Evolutionary conservation across 495 filamentous ascomycete species (phyloP).

Genomic region (Chaetomidium leptoderma): DNA sequence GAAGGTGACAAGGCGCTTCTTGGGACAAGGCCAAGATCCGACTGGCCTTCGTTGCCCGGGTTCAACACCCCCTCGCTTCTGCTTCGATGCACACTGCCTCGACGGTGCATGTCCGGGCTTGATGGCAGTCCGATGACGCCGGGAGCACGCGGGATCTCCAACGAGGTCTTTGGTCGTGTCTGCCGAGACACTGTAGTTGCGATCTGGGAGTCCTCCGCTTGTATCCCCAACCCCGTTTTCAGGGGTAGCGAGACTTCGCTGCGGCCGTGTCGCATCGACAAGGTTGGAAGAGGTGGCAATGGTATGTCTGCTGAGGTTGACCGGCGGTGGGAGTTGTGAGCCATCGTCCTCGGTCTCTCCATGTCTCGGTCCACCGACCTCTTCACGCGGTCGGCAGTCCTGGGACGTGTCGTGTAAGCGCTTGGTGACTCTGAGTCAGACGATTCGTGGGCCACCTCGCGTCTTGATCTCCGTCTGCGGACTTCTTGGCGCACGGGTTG

Average conservation of each 20-base stretch:
- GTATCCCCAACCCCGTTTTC: not conserved
- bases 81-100: slow-evolving; percentile 13
- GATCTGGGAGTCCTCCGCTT: not conserved
- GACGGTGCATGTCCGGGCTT: slow-evolving; percentile 25
- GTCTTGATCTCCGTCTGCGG: not conserved
- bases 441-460: not conserved
- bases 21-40: not conserved
- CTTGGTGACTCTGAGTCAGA: slow-evolving; percentile 14
- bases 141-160: not conserved
- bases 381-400: slow-evolving; percentile 1
- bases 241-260: slow-evolving; percentile 10
- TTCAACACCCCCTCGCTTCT: slow-evolving; percentile 10
- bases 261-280: slow-evolving; percentile 4
- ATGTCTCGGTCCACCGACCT: not conserved
- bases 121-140: slow-evolving; percentile 19
- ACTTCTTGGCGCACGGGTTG: not conserved
- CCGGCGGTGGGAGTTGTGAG: slow-evolving; percentile 8
- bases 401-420: not conserved
- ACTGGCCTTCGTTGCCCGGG: not conserved
- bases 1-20: not conserved
- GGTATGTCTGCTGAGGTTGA: slow-evolving; percentile 14
- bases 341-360: slow-evolving; percentile 1
- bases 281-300: not conserved
- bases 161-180: not conserved
- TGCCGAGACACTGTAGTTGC: not conserved